Evolutionary conservation across 495 filamentous ascomycete species (phyloP).

Genomic region (Terfezia boudieri): DNA sequence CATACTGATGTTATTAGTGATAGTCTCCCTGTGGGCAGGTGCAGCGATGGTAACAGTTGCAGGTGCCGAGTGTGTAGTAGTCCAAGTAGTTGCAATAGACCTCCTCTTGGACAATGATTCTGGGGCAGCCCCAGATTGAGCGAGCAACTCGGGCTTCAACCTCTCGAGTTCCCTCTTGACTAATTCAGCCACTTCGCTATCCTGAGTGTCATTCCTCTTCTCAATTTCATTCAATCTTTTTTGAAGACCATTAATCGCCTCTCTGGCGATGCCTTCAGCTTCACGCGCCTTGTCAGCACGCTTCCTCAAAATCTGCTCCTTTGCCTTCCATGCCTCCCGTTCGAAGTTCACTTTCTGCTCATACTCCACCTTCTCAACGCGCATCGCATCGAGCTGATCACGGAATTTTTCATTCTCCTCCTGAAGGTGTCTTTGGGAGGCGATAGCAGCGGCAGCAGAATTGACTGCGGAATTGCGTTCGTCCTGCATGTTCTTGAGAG

Average conservation of each 20-base stretch:
- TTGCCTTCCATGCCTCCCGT: conserved; percentile 9
- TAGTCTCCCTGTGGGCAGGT: not conserved
- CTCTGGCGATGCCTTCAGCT: conserved; percentile 7
- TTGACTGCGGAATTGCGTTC: conserved; percentile 44
- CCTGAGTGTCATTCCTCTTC: not conserved
- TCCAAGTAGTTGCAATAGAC: too few species aligned
- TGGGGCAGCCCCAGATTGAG: not conserved
- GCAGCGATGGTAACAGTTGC: not conserved
- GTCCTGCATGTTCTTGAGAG: conserved; percentile 34
- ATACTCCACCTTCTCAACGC: conserved; percentile 16
- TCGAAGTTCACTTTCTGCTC: conserved; percentile 1
- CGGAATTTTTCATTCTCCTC: conserved; percentile 29
- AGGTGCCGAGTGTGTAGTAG: not conserved
- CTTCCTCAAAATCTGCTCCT: conserved; percentile 8
- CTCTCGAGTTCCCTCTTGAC: not conserved
- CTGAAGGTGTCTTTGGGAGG: conserved; percentile 41
- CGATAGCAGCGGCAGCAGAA: conserved; percentile 39
- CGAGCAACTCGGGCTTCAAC: not conserved
- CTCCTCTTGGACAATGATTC: too few species aligned
- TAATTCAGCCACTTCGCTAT: not conserved
- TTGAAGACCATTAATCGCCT: conserved; percentile 2
- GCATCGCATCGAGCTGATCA: conserved; percentile 28
- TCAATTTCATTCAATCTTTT: not conserved
- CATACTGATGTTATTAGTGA: too few species aligned
- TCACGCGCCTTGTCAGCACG: conserved; percentile 10